Base-by-base conservation (phyloP, 208 protist genomes). In the Leishmania lainsoni region DNA sequence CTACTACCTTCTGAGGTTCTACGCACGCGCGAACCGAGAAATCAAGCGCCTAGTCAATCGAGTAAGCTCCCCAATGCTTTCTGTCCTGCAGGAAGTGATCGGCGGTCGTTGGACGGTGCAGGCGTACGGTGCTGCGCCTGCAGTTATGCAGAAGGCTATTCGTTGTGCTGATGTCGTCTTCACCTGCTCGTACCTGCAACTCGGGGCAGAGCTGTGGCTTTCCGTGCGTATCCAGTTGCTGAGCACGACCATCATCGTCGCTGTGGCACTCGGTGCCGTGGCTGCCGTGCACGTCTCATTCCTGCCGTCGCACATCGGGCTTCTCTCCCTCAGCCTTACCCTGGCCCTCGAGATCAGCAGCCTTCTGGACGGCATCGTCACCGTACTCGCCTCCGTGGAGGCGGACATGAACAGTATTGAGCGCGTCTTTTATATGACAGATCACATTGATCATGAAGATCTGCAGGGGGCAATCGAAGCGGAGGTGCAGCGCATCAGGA, bases 1-100 rank as follows among this genome's bases (percentile, higher is more conserved):
- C 71, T 98, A 98, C 85, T 68, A 81, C 26, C 84, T 99, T 22
- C 90, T 97, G 78, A 20, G 84, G 5, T 99, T 95, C 84, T 99
- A 93, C 86, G 90, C 87, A 45, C 71, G 80, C 35, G 86, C 86
- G 0, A 91, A 86, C 29, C 87, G 98, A 17, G 96, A 99, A 76
- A 75, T 99, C 1, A 91, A 94, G 48, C 86, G 98, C 65, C 87
- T 98, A 0, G 88, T 90, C 5, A 91, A 89, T 72, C 82, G 98
- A 10, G 80, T 89, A 16, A 91, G 94, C 78, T 96, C 94, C 20
- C 99, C 99, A 22, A 86, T 99, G n/a, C 94, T 98, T 69, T 81
- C 94, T 58, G 96, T 99, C 39, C 80, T 81, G n/a, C 96, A 98
- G 70, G 98, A 96, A 26, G 39, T 59, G 42, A 8, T 81, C 20